These are phyloP conservation scores for Tuctoria greenei DNA, from an alignment of 176 grass and related monocot genomes.

Conservation along the genomic window DNA sequence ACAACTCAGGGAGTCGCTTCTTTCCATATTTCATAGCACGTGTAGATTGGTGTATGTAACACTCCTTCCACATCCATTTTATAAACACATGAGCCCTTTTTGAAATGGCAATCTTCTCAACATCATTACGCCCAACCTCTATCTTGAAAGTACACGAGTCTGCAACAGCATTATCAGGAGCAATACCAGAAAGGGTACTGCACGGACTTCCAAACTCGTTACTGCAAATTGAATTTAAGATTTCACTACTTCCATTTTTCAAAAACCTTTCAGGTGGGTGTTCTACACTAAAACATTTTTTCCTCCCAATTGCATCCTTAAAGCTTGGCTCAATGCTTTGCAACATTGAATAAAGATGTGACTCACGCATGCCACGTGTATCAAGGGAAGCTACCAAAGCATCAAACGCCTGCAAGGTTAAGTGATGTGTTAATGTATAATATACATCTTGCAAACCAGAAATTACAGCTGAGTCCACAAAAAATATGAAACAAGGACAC, in stretches of 20 bases:
- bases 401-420: slow-evolving; percentile 75
- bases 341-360: slow-evolving; percentile 87
- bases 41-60: slow-evolving; percentile 41
- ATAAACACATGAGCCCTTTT: slow-evolving; percentile 63
- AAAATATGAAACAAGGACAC: neutral
- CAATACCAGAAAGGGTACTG: slow-evolving; percentile 54
- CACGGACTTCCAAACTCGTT: slow-evolving; percentile 79
- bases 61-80: slow-evolving; percentile 86
- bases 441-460: slow-evolving; percentile 3
- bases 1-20: slow-evolving; percentile 58
- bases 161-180: slow-evolving; percentile 56
- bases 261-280: slow-evolving; percentile 35
- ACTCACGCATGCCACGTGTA: slow-evolving; percentile 80
- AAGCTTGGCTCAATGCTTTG: slow-evolving; percentile 85
- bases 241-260: slow-evolving; percentile 49
- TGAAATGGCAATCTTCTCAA: slow-evolving; percentile 62
- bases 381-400: slow-evolving; percentile 70
- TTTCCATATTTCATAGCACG: slow-evolving; percentile 62
- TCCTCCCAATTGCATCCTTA: slow-evolving; percentile 69
- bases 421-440: slow-evolving; percentile 22
- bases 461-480: neutral
- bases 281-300: slow-evolving; percentile 22
- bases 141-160: slow-evolving; percentile 72
- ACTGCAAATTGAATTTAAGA: slow-evolving; percentile 52
- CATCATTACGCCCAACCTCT: slow-evolving; percentile 60